phyloP scores from a whole-genome alignment of 805 yeast species.

The Saccharomycopsis fodiens region DNA sequence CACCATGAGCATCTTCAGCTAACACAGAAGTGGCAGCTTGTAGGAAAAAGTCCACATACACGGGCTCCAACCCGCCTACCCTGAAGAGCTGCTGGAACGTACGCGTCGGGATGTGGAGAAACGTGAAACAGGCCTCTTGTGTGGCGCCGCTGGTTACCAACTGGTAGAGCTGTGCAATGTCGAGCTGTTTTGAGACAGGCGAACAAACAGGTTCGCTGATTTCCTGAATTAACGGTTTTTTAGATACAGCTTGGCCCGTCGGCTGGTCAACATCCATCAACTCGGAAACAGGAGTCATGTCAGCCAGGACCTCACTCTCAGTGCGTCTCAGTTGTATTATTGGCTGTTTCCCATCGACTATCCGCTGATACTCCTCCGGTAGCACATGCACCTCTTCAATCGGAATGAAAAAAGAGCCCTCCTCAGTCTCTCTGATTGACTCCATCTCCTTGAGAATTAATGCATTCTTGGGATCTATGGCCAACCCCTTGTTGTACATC shows the following conservation, averaged over 20 bases:
- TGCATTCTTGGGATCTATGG: conserved; percentile 34
- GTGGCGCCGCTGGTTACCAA: background rate
- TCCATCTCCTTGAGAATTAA: conserved; percentile 33
- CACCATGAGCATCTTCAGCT: background rate
- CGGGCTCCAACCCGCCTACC: conserved; percentile 41
- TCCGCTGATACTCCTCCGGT: conserved; percentile 31
- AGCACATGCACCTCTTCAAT: conserved; percentile 32
- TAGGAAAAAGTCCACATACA: conserved; percentile 39
- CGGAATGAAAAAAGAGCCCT: background rate
- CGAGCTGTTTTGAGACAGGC: conserved; percentile 24
- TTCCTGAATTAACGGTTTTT: conserved; percentile 42
- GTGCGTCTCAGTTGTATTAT: too few species aligned
- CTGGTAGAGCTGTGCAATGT: background rate
- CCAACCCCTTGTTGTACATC: conserved; percentile 32
- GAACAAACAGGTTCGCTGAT: conserved; percentile 36
- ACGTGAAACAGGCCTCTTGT: conserved; percentile 30
- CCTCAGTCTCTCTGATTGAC: conserved; percentile 17
- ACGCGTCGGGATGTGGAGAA: conserved; percentile 27
- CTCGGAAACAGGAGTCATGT: background rate
- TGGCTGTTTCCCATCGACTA: conserved; percentile 7
- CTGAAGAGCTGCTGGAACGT: conserved; percentile 30
- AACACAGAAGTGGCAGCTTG: conserved; percentile 29
- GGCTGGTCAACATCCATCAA: background rate
- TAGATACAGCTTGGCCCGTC: too few species aligned
- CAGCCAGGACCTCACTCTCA: background rate